Base-by-base conservation (phyloP, 306 rosid genomes). In the Pyrus pyrifolia region DNA sequence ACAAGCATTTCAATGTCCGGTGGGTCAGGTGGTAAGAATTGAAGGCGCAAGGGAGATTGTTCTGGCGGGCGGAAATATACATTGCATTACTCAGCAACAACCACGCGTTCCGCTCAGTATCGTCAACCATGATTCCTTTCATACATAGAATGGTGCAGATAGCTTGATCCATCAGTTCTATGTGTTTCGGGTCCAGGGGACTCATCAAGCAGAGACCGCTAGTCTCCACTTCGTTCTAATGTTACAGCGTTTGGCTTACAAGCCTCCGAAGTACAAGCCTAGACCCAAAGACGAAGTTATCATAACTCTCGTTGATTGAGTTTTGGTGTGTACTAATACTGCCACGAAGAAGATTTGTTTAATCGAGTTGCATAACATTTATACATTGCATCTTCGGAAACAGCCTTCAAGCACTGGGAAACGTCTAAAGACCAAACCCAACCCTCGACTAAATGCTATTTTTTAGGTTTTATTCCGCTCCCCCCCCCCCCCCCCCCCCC, bases 41-140 rank as follows among this genome's bases (percentile, higher is more conserved):
- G 92, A 95, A 89, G 97, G 92, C 63, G 89, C 92, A 13, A 90
- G 99, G 83, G 97, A 92, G 92, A 90, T 92, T 83, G 97, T 87
- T 72, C 78, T 92, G 75, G 97, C 76, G 0, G 97, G 99, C 71
- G 99, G 99, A 78, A 92, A 95, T 72, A 90, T 95, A 70, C 99
- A 95, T 52, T 92, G 99, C 85, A 95, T 95, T 38, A 92, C 99
- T 61, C 97, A 95, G 84, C 99, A 95, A 78, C 97, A 90, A 59
- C 99, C 97, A 12, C 83, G 84, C 79, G 22, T 76, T 79, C 35
- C 79, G 5, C 25, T 21, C 22, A 7, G 79, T 31, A 49, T 25
- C 2, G 42, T 42, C 19, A 19, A 62, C 60, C 30, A 74, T 11
- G 60, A 29, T 44, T 31, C 13, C 40, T 66, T 21, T 21, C 29